Base-by-base conservation (phyloP, 2,329 filamentous ascomycete genomes). In the Cladosporium sp. region DNA sequence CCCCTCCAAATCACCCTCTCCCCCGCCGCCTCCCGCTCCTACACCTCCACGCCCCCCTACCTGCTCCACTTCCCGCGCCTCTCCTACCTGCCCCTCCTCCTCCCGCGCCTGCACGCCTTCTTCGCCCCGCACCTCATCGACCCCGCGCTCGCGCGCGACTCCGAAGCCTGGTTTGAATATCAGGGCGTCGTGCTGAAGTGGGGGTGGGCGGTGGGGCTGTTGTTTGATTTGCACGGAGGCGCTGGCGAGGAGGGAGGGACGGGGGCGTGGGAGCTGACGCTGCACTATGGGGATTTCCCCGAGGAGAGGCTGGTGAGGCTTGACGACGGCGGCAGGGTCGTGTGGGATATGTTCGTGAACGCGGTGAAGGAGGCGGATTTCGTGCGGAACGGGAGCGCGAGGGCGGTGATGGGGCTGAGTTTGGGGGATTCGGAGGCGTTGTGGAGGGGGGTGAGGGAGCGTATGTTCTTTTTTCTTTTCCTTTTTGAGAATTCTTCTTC, bases 331-430 rank as follows among this genome's bases (percentile, higher is more conserved):
- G 77, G 75, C 19, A 77, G 76, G 60, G 74, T 78, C 2, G 72
- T 84, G 64, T 79, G 83, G 55, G 84, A 87, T 65, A 75, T 82
- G 0, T 87, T 81, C 63, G 82, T 85, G 50, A 86, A 87, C 59
- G 82, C 77, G 49, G 83, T 87, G 56, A 87, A 87, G 66, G 84
- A 87, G 64, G 90, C 91, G 31, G 90, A 95, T 70, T 95, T 90
- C 61, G 76, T 95, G 46, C 82, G 91, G 48, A 92, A 93, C 61
- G 89, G 90, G 42, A 93, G 87, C 50, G 89, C 89, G 13, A 90
- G 92, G 67, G 85, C 87, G 56, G 91, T 95, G 64, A 95, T 95
- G 89, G 85, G 84, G 50, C 75, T 96, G 63, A 89, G 86, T 56
- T 91, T 90, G 67, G 83, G 87, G 43, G 84, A 95, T 67, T 93